These are phyloP conservation scores for Ganoderma sp. DNA, from an alignment of 1,284 basidiomycete species.

Conservation along the genomic window DNA sequence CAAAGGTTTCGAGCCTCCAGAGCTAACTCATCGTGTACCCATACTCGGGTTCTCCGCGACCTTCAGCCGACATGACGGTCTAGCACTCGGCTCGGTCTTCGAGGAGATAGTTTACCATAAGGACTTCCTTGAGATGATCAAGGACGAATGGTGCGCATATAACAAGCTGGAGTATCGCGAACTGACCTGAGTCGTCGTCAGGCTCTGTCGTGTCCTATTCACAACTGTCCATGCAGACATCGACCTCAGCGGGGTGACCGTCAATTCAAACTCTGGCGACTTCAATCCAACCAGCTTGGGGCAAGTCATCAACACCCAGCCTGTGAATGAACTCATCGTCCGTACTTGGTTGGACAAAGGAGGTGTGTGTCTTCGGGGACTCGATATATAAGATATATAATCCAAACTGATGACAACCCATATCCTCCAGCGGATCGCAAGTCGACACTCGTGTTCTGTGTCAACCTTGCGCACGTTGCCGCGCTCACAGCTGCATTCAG, in stretches of 20 bases:
- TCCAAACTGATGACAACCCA: neutral
- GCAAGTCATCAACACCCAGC: conserved; percentile 78
- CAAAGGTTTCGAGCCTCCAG: conserved; percentile 41
- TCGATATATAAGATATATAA: conserved; percentile 1
- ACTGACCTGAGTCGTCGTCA: conserved; percentile 39
- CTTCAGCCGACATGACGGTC: conserved; percentile 90
- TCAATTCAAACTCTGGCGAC: conserved; percentile 75
- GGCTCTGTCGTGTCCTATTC: conserved; percentile 86
- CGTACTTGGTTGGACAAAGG: conserved; percentile 84
- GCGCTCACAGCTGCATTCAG: conserved; percentile 80
- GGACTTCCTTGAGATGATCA: conserved; percentile 94
- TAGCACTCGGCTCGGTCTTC: conserved; percentile 89
- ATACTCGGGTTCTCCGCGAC: conserved; percentile 97
- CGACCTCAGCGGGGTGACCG: conserved; percentile 68
- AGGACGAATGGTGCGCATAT: conserved; percentile 77
- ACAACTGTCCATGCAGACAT: conserved; percentile 81
- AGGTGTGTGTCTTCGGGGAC: conserved; percentile 47
- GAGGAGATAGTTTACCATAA: conserved; percentile 93
- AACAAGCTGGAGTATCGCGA: neutral
- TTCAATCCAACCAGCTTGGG: conserved; percentile 81
- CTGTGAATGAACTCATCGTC: conserved; percentile 79
- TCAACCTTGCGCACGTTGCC: conserved; percentile 85
- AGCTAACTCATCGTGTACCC: conserved; percentile 64
- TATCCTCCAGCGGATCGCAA: conserved; percentile 59
- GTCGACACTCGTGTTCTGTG: conserved; percentile 92